Conservation (phyloP, 2,329 filamentous ascomycete genomes). For the Mycosphaerella arachidis region DNA sequence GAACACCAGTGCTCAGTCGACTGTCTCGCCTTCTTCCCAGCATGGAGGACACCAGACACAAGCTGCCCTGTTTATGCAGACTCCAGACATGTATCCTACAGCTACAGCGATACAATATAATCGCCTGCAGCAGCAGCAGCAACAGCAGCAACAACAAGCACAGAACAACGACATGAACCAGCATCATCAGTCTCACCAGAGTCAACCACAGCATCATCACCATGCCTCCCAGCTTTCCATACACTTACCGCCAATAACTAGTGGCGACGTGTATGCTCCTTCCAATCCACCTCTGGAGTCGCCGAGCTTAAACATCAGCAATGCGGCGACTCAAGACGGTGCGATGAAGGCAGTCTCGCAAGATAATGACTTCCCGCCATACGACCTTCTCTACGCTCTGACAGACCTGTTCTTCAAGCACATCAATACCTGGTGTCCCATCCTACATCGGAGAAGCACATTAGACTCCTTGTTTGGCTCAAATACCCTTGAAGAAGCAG, state of each 20-base stretch:
- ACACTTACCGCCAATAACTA: constrained; percentile 13
- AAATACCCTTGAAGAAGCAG: constrained; percentile 70
- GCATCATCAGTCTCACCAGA: constrained; percentile 8
- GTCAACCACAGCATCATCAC: constrained; percentile 21
- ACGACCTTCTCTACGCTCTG: constrained; percentile 56
- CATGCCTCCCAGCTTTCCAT: constrained; percentile 19
- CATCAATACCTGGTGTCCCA: constrained; percentile 70
- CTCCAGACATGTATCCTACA: constrained; percentile 36
- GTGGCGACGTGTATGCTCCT: constrained; percentile 28
- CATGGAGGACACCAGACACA: constrained; percentile 41
- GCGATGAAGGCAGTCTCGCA: constrained; percentile 30
- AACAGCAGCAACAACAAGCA: not conserved
- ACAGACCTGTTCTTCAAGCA: constrained; percentile 62
- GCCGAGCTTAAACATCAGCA: constrained; percentile 52
- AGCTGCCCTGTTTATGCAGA: constrained; percentile 45
- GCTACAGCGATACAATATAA: constrained; percentile 26
- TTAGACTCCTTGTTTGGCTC: constrained; percentile 74
- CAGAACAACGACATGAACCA: constrained; percentile 8
- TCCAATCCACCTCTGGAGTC: constrained; percentile 50
- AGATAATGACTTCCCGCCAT: constrained; percentile 52
- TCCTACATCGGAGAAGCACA: constrained; percentile 78
- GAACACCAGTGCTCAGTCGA: constrained; percentile 12
- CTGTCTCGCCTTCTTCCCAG: constrained; percentile 27
- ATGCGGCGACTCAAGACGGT: constrained; percentile 18
- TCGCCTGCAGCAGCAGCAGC: constrained; percentile 12